These are phyloP conservation scores for Azolla pinnata DNA, from an alignment of 75 land plant species.

Conservation along the genomic window DNA sequence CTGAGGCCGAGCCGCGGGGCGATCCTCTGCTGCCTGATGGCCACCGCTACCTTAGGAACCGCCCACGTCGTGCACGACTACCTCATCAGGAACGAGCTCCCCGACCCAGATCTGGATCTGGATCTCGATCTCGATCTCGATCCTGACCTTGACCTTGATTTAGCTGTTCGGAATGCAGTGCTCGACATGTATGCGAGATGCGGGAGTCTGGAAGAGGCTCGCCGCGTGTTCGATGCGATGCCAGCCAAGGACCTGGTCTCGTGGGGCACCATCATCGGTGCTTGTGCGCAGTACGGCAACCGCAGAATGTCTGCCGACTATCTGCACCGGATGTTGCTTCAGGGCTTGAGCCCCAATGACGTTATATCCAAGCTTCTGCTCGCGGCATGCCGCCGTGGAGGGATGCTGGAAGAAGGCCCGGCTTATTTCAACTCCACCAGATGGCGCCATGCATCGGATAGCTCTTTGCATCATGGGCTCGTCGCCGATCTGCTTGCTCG, in stretches of 20 bases:
- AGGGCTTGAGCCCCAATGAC: not conserved
- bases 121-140: not conserved
- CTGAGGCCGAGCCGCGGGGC: not conserved
- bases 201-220: not conserved
- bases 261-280: slow-evolving; percentile 1
- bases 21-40: not conserved
- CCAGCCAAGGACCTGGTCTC: not conserved
- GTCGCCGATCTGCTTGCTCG: not conserved
- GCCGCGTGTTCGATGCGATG: not conserved
- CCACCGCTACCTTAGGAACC: not conserved
- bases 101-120: not conserved
- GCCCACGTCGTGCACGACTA: too few relatives aligned
- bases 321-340: not conserved
- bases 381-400: not conserved
- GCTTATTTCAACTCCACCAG: not conserved
- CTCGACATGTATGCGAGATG: slow-evolving; percentile 2
- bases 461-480: not conserved
- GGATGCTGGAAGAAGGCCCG: not conserved
- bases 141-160: not conserved
- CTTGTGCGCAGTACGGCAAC: not conserved
- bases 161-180: not conserved
- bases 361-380: not conserved
- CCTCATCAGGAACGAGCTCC: too few relatives aligned
- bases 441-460: not conserved
- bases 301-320: too few relatives aligned